Evolutionary conservation across 495 filamentous ascomycete genomes (phyloP).

Genomic region (Penicillium turbatum): DNA sequence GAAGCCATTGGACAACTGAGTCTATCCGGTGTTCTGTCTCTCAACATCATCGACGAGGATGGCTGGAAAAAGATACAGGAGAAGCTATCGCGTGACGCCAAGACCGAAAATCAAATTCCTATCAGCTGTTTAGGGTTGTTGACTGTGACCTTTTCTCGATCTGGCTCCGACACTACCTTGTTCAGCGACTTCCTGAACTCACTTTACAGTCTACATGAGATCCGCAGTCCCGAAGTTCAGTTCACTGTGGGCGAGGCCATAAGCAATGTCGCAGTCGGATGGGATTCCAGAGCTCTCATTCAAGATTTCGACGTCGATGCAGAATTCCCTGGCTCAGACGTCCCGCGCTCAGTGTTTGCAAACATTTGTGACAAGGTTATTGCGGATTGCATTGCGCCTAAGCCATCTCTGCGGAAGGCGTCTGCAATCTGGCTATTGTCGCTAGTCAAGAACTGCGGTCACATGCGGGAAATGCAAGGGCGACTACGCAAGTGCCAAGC

Average conservation of each 20-base stretch:
- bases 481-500: conserved; percentile 74
- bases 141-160: conserved; percentile 50
- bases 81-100: conserved; percentile 60
- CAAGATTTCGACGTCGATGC: conserved; percentile 61
- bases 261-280: conserved; percentile 68
- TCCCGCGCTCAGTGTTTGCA: conserved; percentile 47
- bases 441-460: conserved; percentile 85
- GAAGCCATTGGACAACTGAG: conserved; percentile 70
- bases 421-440: conserved; percentile 91
- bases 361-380: conserved; percentile 63
- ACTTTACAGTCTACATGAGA: conserved; percentile 72
- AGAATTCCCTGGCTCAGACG: conserved; percentile 34
- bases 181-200: conserved; percentile 50
- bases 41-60: conserved; percentile 33
- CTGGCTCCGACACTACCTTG: conserved; percentile 23
- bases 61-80: conserved; percentile 49
- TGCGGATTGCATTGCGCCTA: conserved; percentile 69
- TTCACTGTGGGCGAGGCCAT: conserved; percentile 87
- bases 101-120: conserved; percentile 74
- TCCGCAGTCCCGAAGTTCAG: conserved; percentile 77
- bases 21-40: conserved; percentile 57
- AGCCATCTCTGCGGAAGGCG: conserved; percentile 81
- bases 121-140: conserved; percentile 68
- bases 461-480: conserved; percentile 63
- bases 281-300: conserved; percentile 62